Conservation (phyloP, 2,329 filamentous ascomycete species). For the Cladosporium halotolerans region DNA sequence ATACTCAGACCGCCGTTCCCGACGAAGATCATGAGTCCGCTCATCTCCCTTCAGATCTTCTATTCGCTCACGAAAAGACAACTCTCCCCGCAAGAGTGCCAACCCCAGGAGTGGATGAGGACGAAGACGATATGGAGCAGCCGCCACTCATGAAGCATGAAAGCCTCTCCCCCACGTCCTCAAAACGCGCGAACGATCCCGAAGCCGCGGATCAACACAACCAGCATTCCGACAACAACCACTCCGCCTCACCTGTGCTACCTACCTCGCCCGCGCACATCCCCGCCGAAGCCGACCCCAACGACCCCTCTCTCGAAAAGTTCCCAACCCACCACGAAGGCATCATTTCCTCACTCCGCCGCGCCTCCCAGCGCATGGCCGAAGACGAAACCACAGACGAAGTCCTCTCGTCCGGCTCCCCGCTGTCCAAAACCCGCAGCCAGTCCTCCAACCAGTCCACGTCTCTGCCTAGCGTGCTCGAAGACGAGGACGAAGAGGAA, state of each 20-base stretch:
- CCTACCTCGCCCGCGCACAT: not conserved
- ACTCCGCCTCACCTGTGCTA: not conserved
- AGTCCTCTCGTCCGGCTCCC: slow-evolving; percentile 2
- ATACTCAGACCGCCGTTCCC: not conserved
- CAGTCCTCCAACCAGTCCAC: slow-evolving; percentile 14
- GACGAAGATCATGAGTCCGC: not conserved
- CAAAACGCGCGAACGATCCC: not conserved
- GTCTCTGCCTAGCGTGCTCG: slow-evolving; percentile 24
- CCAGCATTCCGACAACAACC: slow-evolving; percentile 7
- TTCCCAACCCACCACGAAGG: slow-evolving; percentile 32
- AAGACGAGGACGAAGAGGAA: slow-evolving; percentile 18
- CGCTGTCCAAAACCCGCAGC: slow-evolving; percentile 9
- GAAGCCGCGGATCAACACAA: slow-evolving; percentile 11
- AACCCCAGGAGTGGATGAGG: slow-evolving; percentile 9
- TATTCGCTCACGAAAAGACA: slow-evolving; percentile 6
- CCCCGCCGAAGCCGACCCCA: slow-evolving; percentile 20
- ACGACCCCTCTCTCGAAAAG: slow-evolving; percentile 26
- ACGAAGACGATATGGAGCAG: slow-evolving; percentile 23
- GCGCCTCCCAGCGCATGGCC: slow-evolving; percentile 17
- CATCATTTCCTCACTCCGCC: slow-evolving; percentile 29
- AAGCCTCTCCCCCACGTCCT: slow-evolving; percentile 13
- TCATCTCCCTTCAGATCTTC: not conserved
- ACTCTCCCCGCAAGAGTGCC: not conserved
- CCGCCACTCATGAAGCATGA: slow-evolving; percentile 30
- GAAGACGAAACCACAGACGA: slow-evolving; percentile 18